Evolutionary conservation across 768 basidiomycete species (phyloP), one percentile per base, ranked within the genome.

Genomic region (Phlebiopsis flavidoalba): DNA sequence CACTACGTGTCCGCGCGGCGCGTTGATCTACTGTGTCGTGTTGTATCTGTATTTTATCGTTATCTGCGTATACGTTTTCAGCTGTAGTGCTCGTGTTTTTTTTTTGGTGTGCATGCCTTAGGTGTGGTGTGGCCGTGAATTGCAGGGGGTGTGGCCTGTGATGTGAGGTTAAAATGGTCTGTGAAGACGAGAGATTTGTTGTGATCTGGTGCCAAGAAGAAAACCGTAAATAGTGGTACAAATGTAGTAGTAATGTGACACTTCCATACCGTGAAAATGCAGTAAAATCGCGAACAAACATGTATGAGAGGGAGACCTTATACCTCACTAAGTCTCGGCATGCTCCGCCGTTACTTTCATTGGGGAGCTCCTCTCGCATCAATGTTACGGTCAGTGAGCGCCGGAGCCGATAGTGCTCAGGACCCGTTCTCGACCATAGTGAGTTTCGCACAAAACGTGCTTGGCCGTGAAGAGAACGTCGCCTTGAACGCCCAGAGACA

Each of bases 401-500:
- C 84, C 64, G 82, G 82, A n/a, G 59, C 79, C 77, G 48, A 93
- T 83, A 0, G 81, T 74, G 60, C 76, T 72, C n/a, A 79, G n/a
- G 71, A 15, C 89, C 84, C 22, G 79, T n/a, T 77, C 46, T 91
- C 91, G 17, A 91, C 87, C 40, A 93, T 86, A 36, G 77, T 75
- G 87, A 93, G 89, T 78, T 93, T 93, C 8, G 86, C 85, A n/a
- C n/a, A n/a, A 36, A 90, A 69, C n/a, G 91, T 93, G n/a, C 31
- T 81, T 81, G n/a, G n/a, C n/a, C 7, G 88, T 71, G 1, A 91
- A 82, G 14, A 93, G 70, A 63, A 93, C 69, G n/a, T n/a, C 0
- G 89, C 80, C 69, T 87, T 93, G 79, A 93, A 92, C 21, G 75
- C 61, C 91, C 91, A 93, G 75, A 91, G n/a, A 93, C 61, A 93